phyloP scores from a whole-genome alignment of 768 basidiomycete species.

The Fomitopsis pulvina region DNA sequence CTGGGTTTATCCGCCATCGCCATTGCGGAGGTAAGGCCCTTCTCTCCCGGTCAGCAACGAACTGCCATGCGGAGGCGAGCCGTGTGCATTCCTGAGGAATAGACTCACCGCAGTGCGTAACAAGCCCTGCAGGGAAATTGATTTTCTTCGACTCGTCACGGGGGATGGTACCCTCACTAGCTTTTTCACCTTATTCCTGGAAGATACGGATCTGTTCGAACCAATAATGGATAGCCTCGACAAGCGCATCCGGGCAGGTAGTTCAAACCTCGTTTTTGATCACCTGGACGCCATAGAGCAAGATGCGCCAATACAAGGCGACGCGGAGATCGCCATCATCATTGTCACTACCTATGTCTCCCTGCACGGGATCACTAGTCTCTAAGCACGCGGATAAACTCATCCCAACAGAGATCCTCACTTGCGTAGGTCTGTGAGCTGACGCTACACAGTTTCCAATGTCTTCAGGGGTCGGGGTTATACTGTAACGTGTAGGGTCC shows the following conservation, averaged over 20 bases:
- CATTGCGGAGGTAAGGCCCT: not conserved
- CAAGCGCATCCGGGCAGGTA: not conserved
- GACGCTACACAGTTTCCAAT: too few species aligned
- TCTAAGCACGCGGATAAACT: too few species aligned
- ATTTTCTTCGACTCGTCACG: not conserved
- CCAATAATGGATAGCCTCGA: conserved; percentile 1
- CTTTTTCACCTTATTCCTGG: not conserved
- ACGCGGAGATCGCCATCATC: not conserved
- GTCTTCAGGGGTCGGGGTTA: too few species aligned
- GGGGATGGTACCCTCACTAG: too few species aligned
- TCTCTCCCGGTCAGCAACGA: not conserved
- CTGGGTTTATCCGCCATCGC: not conserved
- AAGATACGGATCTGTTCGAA: not conserved
- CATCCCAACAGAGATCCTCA: too few species aligned
- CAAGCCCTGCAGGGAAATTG: not conserved
- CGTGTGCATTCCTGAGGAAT: too few species aligned
- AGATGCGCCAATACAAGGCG: not conserved
- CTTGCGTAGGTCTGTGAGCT: too few species aligned
- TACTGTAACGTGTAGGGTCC: too few species aligned
- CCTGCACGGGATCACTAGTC: not conserved
- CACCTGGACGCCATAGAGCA: not conserved
- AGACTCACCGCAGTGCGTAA: conserved; percentile 1
- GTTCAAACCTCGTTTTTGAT: not conserved
- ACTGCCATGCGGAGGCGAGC: too few species aligned
- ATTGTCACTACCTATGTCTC: not conserved